These are phyloP conservation scores for Trametes cingulata DNA, from an alignment of 768 basidiomycete genomes.

Conservation along the genomic window DNA sequence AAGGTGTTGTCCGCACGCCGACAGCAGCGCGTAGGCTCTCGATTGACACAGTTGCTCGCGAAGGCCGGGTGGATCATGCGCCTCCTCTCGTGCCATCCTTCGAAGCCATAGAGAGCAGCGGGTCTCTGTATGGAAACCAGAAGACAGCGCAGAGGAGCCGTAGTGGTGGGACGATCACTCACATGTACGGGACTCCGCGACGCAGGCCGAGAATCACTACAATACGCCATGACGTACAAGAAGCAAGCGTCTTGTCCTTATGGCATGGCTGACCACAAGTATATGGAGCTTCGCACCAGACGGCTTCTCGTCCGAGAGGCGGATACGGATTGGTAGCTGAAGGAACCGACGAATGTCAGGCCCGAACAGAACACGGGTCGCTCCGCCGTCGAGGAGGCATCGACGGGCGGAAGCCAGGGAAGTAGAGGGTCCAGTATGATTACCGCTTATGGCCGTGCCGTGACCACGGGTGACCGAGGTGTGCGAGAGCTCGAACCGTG, in stretches of 20 bases:
- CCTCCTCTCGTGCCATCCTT: not conserved
- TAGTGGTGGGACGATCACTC: slow-evolving; percentile 10
- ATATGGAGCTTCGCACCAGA: slow-evolving; percentile 2
- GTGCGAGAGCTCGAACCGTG: slow-evolving; percentile 16
- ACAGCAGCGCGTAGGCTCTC: not conserved
- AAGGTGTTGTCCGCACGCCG: not conserved
- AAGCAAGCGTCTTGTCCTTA: slow-evolving; percentile 2
- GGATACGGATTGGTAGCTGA: slow-evolving; percentile 2
- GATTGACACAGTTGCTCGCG: not conserved
- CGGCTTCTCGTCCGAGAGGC: not conserved
- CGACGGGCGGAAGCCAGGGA: slow-evolving; percentile 3
- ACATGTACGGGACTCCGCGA: slow-evolving; percentile 2
- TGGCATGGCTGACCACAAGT: not conserved
- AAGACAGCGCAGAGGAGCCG: slow-evolving; percentile 8
- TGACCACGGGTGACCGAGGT: slow-evolving; percentile 19
- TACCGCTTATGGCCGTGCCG: not conserved
- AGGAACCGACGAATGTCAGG: not conserved
- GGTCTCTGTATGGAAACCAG: slow-evolving; percentile 9
- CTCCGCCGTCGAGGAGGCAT: not conserved
- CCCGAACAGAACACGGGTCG: not conserved
- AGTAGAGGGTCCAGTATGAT: not conserved
- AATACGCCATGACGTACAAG: slow-evolving; percentile 10
- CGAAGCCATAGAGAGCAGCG: not conserved
- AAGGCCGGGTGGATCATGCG: slow-evolving; percentile 6
- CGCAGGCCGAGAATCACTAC: not conserved